Percentiles rank a stretch among this genome's conserved stretches.
phyloP scores from a whole-genome alignment of 2,329 filamentous ascomycete species.

The Clonostachys solani region DNA sequence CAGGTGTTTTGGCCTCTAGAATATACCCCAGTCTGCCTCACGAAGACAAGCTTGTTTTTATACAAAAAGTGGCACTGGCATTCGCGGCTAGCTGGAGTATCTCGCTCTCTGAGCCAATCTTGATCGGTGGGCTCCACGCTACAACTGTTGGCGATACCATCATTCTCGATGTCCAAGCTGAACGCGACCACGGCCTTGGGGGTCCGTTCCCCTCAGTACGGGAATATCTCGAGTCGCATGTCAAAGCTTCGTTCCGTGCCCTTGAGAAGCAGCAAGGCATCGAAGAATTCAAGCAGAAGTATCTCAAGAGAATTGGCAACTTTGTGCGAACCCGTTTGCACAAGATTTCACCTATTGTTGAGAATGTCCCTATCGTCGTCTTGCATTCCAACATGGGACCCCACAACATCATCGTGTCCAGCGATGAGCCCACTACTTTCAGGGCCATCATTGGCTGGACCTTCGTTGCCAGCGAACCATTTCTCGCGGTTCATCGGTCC shows the following conservation, averaged over 20 bases:
- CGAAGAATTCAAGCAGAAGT: background rate
- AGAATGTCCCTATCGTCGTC: constrained; percentile 7
- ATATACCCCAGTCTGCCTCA: background rate
- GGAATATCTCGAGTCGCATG: background rate
- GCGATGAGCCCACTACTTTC: constrained; percentile 5
- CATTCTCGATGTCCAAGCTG: background rate
- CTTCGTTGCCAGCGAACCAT: constrained; percentile 8
- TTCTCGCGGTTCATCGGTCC: constrained; percentile 2
- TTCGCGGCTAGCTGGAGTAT: background rate
- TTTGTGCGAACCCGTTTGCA: background rate
- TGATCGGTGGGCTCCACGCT: background rate
- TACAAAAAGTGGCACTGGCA: background rate
- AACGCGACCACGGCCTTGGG: background rate
- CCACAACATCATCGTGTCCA: constrained; percentile 8
- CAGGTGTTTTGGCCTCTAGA: background rate
- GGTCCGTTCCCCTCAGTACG: background rate
- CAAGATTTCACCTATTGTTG: constrained; percentile 8
- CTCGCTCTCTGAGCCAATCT: background rate
- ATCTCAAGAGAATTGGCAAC: background rate
- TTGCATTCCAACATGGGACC: constrained; percentile 9
- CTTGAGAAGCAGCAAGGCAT: background rate
- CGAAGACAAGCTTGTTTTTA: background rate
- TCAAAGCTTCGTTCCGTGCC: background rate
- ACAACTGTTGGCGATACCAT: background rate
- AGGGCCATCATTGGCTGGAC: constrained; percentile 9